A percentile compares a stretch with the other conserved stretches of the same genome.
Conservation (phyloP, 805 yeast genomes). For the Yarrowia alimentaria region DNA sequence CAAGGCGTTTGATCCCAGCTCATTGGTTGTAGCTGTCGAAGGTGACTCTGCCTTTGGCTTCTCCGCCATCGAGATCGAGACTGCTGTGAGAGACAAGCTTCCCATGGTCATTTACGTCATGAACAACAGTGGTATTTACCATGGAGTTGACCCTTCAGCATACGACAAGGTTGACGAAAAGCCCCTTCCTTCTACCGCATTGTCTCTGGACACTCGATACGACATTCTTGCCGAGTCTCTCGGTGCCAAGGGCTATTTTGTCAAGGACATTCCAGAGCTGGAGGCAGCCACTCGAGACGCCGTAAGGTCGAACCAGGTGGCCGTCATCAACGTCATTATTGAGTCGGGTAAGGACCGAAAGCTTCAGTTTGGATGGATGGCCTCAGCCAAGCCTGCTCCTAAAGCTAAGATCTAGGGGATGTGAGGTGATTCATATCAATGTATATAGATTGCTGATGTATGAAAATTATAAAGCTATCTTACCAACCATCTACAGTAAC, state of each 20-base stretch:
- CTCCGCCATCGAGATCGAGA: conserved; percentile 70
- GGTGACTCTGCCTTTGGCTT: conserved; percentile 81
- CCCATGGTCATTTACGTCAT: conserved; percentile 61
- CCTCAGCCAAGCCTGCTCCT: conserved; percentile 45
- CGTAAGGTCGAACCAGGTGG: conserved; percentile 41
- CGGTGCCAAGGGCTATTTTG: conserved; percentile 57
- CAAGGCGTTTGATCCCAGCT: conserved; percentile 46
- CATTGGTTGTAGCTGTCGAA: conserved; percentile 56
- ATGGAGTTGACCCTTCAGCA: conserved; percentile 49
- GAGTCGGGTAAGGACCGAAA: conserved; percentile 56
- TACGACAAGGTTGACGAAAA: conserved; percentile 34
- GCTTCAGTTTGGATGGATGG: conserved; percentile 68
- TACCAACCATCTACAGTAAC: too few species aligned
- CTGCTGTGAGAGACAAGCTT: conserved; percentile 54
- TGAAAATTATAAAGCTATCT: too few species aligned
- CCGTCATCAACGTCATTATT: conserved; percentile 60
- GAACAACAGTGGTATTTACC: conserved; percentile 73
- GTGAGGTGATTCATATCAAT: not conserved
- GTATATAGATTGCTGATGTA: not conserved
- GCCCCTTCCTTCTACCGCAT: conserved; percentile 57
- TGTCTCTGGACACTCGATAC: conserved; percentile 56
- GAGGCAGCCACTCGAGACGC: conserved; percentile 40
- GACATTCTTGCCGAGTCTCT: conserved; percentile 55
- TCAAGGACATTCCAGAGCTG: conserved; percentile 46
- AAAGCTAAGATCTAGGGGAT: conserved; percentile 29